Evolutionary conservation across 306 rosid genomes (phyloP), one percentile per base, ranked within the genome.

Genomic region (Cyamopsis tetragonoloba): DNA sequence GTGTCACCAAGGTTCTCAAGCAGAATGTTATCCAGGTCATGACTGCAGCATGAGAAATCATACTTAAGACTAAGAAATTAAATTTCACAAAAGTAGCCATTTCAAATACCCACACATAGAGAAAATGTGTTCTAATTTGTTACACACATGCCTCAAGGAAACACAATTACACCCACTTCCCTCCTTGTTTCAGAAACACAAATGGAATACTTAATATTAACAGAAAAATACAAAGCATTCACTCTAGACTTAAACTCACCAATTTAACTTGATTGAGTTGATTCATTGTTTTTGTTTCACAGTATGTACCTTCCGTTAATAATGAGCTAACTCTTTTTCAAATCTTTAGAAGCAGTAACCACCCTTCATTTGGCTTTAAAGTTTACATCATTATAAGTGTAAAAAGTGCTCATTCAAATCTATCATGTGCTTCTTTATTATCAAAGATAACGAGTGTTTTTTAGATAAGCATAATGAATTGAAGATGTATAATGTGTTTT

Each of bases 21-120:
- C 73, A 95, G 83, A 86, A 95, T 95, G 77, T 95, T 95, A 78
- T 95, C 99, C 85, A 95, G 65, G 83, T 95, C 99, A 83, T 95
- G 99, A 66, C 99, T 95, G 93, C 76, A 64, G 72, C 60, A 78
- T 19, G 49, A 76, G 41, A 43, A 76, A 55, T 26, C 28, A 46
- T 55, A 62, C 47, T 37, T 26, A 46, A 46, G 30, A 56, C 48
- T 41, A 27, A 19, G 14, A 54, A 63, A 41, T 12, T 19, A 32
- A 39, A 43, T 63, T 41, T 57, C 4, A 58, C 14, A 42, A 26
- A 41, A 44, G 17, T 42, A 62, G 15, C 17, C 56, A 20, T 43
- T 30, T 8, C 27, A 26, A 17, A 4, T 4, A 20, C 10, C 43
- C 37, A 53, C 28, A 5, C 0, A 68, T 4, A 34, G 5, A 68